Evolutionary conservation across 1,284 basidiomycete species (phyloP).

Genomic region (Cryptococcus jaspeensis): DNA sequence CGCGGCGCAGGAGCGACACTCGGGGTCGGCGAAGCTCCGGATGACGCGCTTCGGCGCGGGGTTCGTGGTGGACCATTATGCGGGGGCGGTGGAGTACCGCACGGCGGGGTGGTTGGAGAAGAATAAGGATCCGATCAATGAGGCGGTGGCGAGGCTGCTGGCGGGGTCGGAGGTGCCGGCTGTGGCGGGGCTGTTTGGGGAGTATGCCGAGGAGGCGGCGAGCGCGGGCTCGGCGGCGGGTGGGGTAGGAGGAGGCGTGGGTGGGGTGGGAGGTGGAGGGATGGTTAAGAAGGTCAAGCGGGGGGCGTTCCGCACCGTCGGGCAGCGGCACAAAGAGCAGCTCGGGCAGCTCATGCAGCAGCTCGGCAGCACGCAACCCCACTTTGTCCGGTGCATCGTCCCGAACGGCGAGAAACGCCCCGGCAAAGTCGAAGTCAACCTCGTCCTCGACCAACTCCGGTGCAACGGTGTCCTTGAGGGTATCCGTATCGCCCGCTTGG

Average conservation of each 20-base stretch:
- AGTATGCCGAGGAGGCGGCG: conserved; percentile 64
- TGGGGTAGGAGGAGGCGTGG: conserved; percentile 6
- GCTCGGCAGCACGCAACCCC: conserved; percentile 90
- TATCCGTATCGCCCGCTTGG: conserved; percentile 94
- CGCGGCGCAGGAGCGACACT: conserved; percentile 53
- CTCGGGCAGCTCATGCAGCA: conserved; percentile 88
- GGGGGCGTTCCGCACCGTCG: conserved; percentile 95
- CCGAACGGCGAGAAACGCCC: conserved; percentile 93
- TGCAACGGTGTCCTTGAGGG: conserved; percentile 99
- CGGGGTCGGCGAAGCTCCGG: conserved; percentile 78
- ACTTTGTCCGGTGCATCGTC: conserved; percentile 98
- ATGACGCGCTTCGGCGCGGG: conserved; percentile 88
- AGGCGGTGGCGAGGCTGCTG: conserved; percentile 88
- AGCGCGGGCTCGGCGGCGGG: conserved; percentile 40
- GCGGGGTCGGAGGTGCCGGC: conserved; percentile 79
- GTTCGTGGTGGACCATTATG: conserved; percentile 95
- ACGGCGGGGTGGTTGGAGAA: conserved; percentile 98
- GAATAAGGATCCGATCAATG: conserved; percentile 99
- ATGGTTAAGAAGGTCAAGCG: conserved; percentile 84
- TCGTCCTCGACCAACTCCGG: conserved; percentile 93
- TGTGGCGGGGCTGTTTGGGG: conserved; percentile 79
- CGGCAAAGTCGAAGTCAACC: conserved; percentile 84
- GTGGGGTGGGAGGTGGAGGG: conserved; percentile 43
- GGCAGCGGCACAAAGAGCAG: conserved; percentile 95
- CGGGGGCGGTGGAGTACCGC: conserved; percentile 92